phyloP scores from a whole-genome alignment of 352 stramenopile species.

The Elongisporangium anandrum region DNA sequence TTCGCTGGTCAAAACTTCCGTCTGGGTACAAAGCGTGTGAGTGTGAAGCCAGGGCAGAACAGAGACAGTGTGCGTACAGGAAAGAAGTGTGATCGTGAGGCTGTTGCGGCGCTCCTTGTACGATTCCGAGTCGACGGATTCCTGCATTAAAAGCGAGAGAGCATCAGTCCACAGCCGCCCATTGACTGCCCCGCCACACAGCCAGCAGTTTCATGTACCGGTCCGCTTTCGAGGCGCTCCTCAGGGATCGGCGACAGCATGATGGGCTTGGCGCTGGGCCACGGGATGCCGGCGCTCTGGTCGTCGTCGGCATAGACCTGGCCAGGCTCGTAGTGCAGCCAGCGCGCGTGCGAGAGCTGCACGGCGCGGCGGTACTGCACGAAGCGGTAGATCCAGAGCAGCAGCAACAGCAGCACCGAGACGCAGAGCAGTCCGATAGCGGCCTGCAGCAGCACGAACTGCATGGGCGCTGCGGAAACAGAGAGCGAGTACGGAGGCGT shows the following conservation, averaged over 20 bases:
- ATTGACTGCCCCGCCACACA: background rate
- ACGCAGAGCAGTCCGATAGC: conserved; percentile 32
- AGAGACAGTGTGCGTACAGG: background rate
- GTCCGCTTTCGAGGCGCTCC: conserved; percentile 46
- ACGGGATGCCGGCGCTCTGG: conserved; percentile 24
- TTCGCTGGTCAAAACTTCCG: conserved; percentile 29
- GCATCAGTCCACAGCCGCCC: conserved; percentile 15
- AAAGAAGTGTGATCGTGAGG: background rate
- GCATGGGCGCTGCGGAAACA: conserved; percentile 29
- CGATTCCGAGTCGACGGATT: background rate
- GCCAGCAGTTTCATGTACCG: conserved; percentile 13
- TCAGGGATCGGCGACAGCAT: conserved; percentile 70
- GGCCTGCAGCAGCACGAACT: conserved; percentile 32
- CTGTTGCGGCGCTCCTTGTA: background rate
- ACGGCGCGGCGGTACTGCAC: conserved; percentile 60
- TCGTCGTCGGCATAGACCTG: conserved; percentile 24
- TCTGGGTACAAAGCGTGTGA: conserved; percentile 9
- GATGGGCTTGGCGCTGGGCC: conserved; percentile 46
- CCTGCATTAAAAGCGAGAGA: conserved; percentile 13
- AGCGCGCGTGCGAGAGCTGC: conserved; percentile 55
- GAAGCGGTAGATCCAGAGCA: conserved; percentile 53
- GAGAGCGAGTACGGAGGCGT: background rate
- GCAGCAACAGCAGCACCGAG: conserved; percentile 30
- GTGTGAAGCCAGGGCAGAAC: background rate
- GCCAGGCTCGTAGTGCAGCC: conserved; percentile 47